Evolutionary conservation across 805 yeast genomes (phyloP).

Genomic region (Metschnikowia reukaufii): DNA sequence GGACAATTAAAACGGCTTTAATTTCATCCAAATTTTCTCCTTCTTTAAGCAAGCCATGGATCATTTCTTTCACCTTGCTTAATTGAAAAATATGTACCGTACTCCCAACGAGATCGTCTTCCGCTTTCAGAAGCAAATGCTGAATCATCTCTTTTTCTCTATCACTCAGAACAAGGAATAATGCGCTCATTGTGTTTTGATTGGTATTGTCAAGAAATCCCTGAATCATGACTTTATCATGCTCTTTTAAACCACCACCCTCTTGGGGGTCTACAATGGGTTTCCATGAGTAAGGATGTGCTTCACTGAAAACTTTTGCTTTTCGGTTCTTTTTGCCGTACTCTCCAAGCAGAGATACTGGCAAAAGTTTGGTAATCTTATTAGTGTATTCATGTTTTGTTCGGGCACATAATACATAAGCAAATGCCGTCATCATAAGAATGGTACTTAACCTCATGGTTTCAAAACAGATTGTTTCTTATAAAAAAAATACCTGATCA

Average conservation of each 20-base stretch:
- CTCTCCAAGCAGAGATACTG: background rate
- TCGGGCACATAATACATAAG: too few species aligned
- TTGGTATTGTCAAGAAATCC: background rate
- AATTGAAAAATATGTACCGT: background rate
- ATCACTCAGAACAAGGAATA: background rate
- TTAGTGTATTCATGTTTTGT: background rate
- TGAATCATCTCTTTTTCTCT: background rate
- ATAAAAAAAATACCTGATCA: too few species aligned
- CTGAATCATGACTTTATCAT: background rate
- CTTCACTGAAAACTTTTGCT: background rate
- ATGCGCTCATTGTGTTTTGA: background rate
- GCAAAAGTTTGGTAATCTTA: background rate
- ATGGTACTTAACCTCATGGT: background rate
- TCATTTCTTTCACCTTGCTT: background rate
- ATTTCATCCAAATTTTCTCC: background rate
- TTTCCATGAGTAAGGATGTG: background rate
- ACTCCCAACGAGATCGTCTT: background rate
- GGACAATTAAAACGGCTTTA: constrained; percentile 6
- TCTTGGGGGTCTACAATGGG: background rate
- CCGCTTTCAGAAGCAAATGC: background rate
- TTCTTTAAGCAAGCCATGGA: background rate
- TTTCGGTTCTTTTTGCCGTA: too few species aligned
- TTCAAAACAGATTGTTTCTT: too few species aligned
- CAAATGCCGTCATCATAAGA: background rate
- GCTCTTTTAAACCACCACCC: background rate